Conservation (phyloP, 306 rosid genomes). For the Sophora flavescens region DNA sequence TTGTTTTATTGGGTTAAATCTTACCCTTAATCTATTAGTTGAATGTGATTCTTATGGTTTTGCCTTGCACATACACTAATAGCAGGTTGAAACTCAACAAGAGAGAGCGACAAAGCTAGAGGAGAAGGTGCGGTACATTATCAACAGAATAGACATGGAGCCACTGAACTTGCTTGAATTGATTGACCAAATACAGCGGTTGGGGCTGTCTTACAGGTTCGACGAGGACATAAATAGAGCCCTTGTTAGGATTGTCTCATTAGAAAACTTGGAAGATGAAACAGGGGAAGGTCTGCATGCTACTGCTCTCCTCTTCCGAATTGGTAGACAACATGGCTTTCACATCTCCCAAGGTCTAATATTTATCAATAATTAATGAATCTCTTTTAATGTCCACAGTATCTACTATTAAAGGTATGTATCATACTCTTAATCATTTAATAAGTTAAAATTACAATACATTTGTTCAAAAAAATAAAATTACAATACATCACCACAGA, state of each 20-base stretch:
- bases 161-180: conserved; percentile 36
- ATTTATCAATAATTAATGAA: background rate
- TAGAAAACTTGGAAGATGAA: background rate
- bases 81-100: conserved; percentile 6
- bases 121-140: conserved; percentile 38
- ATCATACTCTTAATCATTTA: too few species aligned
- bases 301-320: conserved; percentile 49
- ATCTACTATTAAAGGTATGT: too few species aligned
- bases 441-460: too few species aligned
- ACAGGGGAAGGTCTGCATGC: conserved; percentile 13
- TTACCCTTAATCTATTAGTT: too few species aligned
- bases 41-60: background rate
- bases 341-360: conserved; percentile 52
- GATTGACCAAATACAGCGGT: conserved; percentile 47
- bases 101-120: conserved; percentile 33
- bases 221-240: conserved; percentile 31
- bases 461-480: too few species aligned
- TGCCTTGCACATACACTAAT: background rate
- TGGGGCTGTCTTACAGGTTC: conserved; percentile 49
- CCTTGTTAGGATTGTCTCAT: conserved; percentile 10
- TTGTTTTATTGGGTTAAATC: too few species aligned
- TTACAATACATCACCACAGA: too few species aligned
- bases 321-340: conserved; percentile 53
- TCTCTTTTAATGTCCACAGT: too few species aligned
- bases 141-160: background rate